Base-by-base conservation (phyloP, 1,284 basidiomycete species). In the Exsudoporus floridanus region DNA sequence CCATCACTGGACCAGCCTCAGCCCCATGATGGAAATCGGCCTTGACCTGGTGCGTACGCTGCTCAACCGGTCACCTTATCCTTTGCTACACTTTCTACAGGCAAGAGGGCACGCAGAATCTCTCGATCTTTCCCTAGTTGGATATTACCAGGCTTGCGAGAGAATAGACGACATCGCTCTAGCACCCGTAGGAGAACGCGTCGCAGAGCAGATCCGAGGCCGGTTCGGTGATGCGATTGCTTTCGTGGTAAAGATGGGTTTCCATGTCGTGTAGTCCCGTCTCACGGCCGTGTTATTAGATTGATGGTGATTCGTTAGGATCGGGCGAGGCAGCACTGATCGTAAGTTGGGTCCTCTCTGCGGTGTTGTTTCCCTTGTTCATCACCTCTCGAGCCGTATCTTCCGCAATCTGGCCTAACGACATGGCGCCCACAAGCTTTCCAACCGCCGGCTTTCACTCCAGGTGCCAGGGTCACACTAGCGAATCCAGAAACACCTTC, bases 1-100 rank as follows among this genome's bases (percentile, higher is more conserved):
- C 45, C 89, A 90, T 64, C 82, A 88, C 62, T 90, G 87, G 88
- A 88, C 87, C 10, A 84, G 78, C 58, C 73, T 90, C 48, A 86
- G 83, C 55, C 84, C 86, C 3, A 87, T 86, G 82, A 88, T 88
- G 83, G 87, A 90, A 64, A 83, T 88, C 55, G 88, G 86, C 13
- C 74, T 91, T 43, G 84, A 86, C 59, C 70, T 90, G 60, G 88
- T 88, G 60, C 63, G 80, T 72, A 36, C 34, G 14, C 42, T 30
- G 23, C 38, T 53, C 13, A n/a, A 35, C 21, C 35, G 18, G 25
- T 16, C 27, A n/a, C 46, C 43, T 36, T 19, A 23, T 31, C 46
- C 37, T 50, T 42, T 30, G 23, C 30, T 47, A 49, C 38, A 46
- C 28, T 39, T 39, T 52, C 40, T 19, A 46, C 58, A 88, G 85